phyloP scores from a whole-genome alignment of 1,284 basidiomycete genomes.

The Leccinum fuscescens region DNA sequence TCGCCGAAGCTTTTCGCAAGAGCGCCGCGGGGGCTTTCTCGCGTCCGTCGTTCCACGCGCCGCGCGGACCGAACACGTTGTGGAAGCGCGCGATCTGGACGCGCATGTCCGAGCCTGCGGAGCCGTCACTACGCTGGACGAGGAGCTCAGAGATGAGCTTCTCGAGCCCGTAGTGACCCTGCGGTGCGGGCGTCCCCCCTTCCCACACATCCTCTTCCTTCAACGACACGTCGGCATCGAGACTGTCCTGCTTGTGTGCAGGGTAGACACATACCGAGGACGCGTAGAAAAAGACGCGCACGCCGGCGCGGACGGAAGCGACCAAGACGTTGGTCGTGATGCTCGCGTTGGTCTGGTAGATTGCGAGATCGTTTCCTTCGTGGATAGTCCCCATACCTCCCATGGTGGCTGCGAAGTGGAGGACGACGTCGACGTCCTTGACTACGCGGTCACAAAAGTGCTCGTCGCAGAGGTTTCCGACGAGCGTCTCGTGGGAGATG shows the following conservation, averaged over 20 bases:
- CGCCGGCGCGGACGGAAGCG: slow-evolving; percentile 39
- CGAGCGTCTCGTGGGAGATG: slow-evolving; percentile 37
- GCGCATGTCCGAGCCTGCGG: slow-evolving; percentile 5
- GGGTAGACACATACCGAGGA: slow-evolving; percentile 64
- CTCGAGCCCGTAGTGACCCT: slow-evolving; percentile 60
- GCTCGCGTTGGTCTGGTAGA: slow-evolving; percentile 48
- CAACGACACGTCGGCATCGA: slow-evolving; percentile 41
- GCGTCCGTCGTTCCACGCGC: slow-evolving; percentile 50
- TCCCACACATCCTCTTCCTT: slow-evolving; percentile 45
- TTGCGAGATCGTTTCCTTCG: slow-evolving; percentile 44
- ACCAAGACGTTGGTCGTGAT: slow-evolving; percentile 50
- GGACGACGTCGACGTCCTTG: slow-evolving; percentile 40
- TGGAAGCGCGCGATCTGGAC: slow-evolving; percentile 57
- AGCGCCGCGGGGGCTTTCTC: slow-evolving; percentile 62
- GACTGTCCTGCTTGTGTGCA: slow-evolving; percentile 38
- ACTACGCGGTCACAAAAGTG: slow-evolving; percentile 40
- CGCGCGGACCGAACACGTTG: slow-evolving; percentile 56
- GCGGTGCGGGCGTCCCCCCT: slow-evolving; percentile 40
- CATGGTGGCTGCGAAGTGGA: slow-evolving; percentile 61
- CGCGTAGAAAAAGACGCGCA: slow-evolving; percentile 50
- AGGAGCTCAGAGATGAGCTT: slow-evolving; percentile 54
- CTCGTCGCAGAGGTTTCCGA: slow-evolving; percentile 48
- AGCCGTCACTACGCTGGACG: slow-evolving; percentile 30
- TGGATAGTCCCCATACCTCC: slow-evolving; percentile 64
- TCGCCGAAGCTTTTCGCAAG: slow-evolving; percentile 49